Evolutionary conservation across 768 basidiomycete species (phyloP).

Genomic region (Naganishia onofrii): DNA sequence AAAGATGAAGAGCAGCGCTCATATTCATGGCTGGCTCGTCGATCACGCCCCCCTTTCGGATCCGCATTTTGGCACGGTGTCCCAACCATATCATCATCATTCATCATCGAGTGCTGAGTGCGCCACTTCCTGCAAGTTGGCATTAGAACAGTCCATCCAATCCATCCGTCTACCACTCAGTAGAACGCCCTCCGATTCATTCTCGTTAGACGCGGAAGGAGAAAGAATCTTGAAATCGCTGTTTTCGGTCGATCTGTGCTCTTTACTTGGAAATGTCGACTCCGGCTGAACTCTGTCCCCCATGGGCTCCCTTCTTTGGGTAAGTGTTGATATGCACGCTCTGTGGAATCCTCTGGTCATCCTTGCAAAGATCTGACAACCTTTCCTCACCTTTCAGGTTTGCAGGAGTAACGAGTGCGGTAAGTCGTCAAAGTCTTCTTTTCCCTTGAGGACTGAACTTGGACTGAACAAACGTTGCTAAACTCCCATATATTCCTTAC

Average conservation of each 20-base stretch:
- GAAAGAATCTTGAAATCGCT: neutral
- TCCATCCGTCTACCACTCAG: no score
- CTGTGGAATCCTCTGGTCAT: neutral
- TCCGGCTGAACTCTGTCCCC: constrained; percentile 64
- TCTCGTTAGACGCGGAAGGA: no score
- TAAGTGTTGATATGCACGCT: constrained; percentile 26
- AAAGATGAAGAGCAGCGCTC: no score
- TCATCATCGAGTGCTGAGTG: no score
- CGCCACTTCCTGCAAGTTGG: no score
- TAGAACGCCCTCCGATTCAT: no score
- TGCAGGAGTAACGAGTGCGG: constrained; percentile 89
- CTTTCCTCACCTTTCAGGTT: constrained; percentile 56
- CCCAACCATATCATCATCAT: no score
- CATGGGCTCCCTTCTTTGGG: constrained; percentile 96
- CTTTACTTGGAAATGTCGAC: constrained; percentile 19
- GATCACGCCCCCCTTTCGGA: no score
- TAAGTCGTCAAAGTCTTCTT: constrained; percentile 54
- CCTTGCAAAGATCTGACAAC: neutral
- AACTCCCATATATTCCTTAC: neutral
- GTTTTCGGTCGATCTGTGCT: neutral
- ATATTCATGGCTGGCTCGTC: no score
- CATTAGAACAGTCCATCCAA: no score
- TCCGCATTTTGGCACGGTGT: no score
- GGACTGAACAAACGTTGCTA: neutral
- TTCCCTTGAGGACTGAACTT: neutral